Conservation (phyloP, 345 rosid genomes). For the Bruguiera parviflora region DNA sequence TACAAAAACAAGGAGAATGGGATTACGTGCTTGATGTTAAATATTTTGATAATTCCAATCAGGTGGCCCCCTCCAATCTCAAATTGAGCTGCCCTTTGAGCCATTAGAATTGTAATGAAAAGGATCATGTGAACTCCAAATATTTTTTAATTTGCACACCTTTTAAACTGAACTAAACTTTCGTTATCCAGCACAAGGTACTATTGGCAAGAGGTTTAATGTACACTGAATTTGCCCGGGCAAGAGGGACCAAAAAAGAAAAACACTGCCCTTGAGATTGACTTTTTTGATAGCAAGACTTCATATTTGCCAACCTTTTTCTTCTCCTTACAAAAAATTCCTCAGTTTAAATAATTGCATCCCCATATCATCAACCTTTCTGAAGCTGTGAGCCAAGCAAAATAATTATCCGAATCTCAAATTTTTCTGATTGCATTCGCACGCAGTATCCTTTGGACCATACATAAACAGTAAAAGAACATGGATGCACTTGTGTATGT, state of each 20-base stretch:
- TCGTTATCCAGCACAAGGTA: constrained; percentile 25
- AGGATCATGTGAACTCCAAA: not conserved
- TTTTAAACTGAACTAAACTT: constrained; percentile 35
- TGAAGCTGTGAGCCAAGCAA: not conserved
- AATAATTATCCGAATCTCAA: constrained; percentile 31
- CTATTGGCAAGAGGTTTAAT: constrained; percentile 10
- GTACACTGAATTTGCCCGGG: not conserved
- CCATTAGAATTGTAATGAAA: constrained; percentile 28
- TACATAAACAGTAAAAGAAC: constrained; percentile 6
- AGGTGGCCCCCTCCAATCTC: constrained; percentile 24
- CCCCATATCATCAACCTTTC: constrained; percentile 23
- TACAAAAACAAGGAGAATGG: not conserved
- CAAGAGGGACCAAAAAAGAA: not conserved
- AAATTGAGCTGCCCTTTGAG: constrained; percentile 32
- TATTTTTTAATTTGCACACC: constrained; percentile 18
- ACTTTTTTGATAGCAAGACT: constrained; percentile 18
- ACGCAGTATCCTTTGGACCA: not conserved
- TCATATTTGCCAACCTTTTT: not conserved
- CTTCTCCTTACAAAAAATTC: constrained; percentile 13
- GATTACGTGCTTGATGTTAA: constrained; percentile 35
- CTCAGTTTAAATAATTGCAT: constrained; percentile 22
- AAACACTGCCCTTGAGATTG: constrained; percentile 22
- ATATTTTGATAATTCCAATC: constrained; percentile 11
- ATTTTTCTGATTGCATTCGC: constrained; percentile 4
- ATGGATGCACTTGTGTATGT: not conserved